A percentile compares a stretch with the other conserved stretches of the same genome.
phyloP scores from a whole-genome alignment of 441 rosid species.

The Gossypium davidsonii region DNA sequence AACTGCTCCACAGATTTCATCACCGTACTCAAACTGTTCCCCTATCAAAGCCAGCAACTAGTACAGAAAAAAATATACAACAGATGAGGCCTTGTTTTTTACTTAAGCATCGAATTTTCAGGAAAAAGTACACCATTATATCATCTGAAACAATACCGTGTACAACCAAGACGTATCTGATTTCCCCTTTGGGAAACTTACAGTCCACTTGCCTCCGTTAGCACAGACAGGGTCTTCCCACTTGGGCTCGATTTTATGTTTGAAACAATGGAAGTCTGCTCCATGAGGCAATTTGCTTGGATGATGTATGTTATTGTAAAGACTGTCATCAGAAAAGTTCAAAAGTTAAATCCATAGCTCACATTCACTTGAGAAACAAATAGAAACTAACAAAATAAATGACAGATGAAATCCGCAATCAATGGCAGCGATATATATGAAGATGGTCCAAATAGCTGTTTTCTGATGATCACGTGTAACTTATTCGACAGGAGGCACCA shows the following conservation, averaged over 20 bases:
- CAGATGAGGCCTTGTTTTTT: neutral
- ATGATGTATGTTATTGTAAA: conserved; percentile 63
- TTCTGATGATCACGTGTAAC: neutral
- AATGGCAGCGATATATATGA: neutral
- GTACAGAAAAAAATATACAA: neutral
- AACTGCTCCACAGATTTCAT: conserved; percentile 89
- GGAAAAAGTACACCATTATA: neutral
- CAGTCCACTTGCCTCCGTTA: conserved; percentile 92
- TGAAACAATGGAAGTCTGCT: conserved; percentile 87
- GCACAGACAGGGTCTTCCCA: conserved; percentile 97
- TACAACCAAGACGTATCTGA: conserved; percentile 74
- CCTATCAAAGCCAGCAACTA: conserved; percentile 92
- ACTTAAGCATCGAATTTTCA: neutral
- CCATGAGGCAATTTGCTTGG: conserved; percentile 66
- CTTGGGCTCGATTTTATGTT: conserved; percentile 74
- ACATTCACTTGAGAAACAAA: neutral
- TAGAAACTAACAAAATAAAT: neutral
- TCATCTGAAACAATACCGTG: conserved; percentile 42
- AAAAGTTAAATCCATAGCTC: neutral
- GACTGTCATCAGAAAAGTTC: conserved; percentile 32
- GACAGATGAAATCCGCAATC: neutral
- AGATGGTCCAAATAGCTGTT: neutral
- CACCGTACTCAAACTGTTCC: conserved; percentile 82
- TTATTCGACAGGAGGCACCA: neutral
- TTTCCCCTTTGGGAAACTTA: conserved; percentile 39